These are phyloP conservation scores for Suhomyces chickasaworum DNA, from an alignment of 1,139 yeast genomes.

Conservation along the genomic window DNA sequence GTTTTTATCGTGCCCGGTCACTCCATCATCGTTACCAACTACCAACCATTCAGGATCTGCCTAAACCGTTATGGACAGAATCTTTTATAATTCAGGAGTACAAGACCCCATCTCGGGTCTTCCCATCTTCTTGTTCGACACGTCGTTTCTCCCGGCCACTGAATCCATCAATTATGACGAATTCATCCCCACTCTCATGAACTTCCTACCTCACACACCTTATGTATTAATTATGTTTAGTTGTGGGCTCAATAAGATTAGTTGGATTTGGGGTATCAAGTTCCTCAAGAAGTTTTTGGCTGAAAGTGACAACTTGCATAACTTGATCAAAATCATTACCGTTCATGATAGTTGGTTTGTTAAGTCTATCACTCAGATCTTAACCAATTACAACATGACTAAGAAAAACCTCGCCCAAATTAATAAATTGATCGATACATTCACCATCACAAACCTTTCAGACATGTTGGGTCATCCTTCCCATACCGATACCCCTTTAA, in stretches of 20 bases:
- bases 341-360: constrained; percentile 95
- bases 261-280: constrained; percentile 80
- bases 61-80: constrained; percentile 43
- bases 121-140: constrained; percentile 73
- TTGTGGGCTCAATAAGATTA: constrained; percentile 68
- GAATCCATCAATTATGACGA: constrained; percentile 43
- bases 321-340: constrained; percentile 64
- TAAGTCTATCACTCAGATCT: constrained; percentile 73
- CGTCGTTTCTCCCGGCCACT: constrained; percentile 71
- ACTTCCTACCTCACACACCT: constrained; percentile 53
- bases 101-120: constrained; percentile 61
- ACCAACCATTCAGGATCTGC: neutral
- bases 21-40: neutral
- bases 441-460: constrained; percentile 20
- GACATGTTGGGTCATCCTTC: constrained; percentile 12
- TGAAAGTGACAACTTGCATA: constrained; percentile 41
- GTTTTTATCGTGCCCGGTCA: neutral
- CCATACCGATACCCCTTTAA: constrained; percentile 1
- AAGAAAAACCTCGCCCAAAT: constrained; percentile 33
- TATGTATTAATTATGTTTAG: constrained; percentile 74
- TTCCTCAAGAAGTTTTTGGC: constrained; percentile 71
- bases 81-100: constrained; percentile 61
- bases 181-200: constrained; percentile 43
- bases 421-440: constrained; percentile 34
- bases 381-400: constrained; percentile 52